Base-by-base conservation (phyloP, 768 basidiomycete species). In the Pluteus cervinus region DNA sequence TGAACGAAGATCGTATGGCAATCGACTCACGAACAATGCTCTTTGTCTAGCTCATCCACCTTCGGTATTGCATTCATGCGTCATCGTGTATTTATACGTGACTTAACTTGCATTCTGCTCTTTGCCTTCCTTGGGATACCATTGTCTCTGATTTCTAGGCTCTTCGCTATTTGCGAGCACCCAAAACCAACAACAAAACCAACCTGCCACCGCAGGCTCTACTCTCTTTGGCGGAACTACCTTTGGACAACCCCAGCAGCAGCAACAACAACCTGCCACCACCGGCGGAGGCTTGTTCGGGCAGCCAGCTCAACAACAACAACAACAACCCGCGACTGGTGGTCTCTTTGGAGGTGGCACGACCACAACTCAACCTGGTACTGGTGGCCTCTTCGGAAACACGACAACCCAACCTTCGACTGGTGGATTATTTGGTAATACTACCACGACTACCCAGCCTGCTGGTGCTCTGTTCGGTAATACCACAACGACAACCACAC, bases 151-250 rank as follows among this genome's bases (percentile, higher is more conserved):
- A 42, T 11, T 29, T 7, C 30, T 36, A 26, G 32, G 41, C 17
- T 24, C 46, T 23, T 55, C 68, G 14, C 61, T 65, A 18, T 71
- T 72, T 52, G 61, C n/a, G 12, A 41, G 42, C 22, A 48, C 54
- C 30, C 56, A 55, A 34, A 61, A 55, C 4, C 56, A 53, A 36
- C 47, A 43, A 35, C 52, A 41, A 32, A 53, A 36, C 33, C 55
- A 50, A 34, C 33, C 34, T 42, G 34, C 40, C 54, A 47, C 37
- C 49, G 26, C 48, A 3, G 49, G 46, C 23, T 26, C 33, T 15
- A 33, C 36, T 29, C 16, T 37, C 14, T 50, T 48, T 30, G 43
- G 44, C 14, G 46, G 48, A 43, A 42, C 50, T 17, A 29, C 43
- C 8, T 69, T 36, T 29, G 60, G 67, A 2, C 61, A 63, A 34